Conservation (phyloP, 2,329 filamentous ascomycete species). For the Venturia pyrina region DNA sequence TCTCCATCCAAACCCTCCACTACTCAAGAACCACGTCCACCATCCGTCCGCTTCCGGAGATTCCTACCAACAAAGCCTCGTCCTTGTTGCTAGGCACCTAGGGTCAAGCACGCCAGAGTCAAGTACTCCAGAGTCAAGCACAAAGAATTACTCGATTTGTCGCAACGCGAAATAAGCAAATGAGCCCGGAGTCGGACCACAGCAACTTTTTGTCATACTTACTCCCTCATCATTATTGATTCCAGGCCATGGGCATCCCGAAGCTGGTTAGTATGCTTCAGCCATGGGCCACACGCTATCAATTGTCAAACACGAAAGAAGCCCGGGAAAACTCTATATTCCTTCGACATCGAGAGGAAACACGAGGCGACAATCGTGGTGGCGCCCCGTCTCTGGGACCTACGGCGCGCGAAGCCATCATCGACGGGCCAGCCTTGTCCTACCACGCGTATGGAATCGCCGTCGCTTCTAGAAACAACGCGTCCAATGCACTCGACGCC, state of each 20-base stretch:
- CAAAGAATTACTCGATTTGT: not conserved
- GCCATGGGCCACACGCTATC: not conserved
- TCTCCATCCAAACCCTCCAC: not conserved
- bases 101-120: not conserved
- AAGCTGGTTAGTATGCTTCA: not conserved
- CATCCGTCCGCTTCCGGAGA: not conserved
- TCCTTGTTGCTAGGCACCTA: not conserved
- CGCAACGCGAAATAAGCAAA: not conserved
- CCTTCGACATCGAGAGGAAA: not conserved
- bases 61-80: not conserved
- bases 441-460: conserved; percentile 12
- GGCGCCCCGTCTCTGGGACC: not conserved
- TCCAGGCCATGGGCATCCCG: not conserved
- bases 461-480: not conserved
- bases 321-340: not conserved
- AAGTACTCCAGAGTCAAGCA: not conserved
- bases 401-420: not conserved
- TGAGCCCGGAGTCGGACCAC: not conserved
- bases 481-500: conserved; percentile 8
- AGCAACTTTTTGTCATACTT: not conserved
- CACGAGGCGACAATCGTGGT: not conserved
- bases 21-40: not conserved
- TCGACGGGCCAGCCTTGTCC: conserved; percentile 14
- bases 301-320: not conserved
- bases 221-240: not conserved